Base-by-base conservation (phyloP, 768 basidiomycete genomes). In the Pluteus cervinus region DNA sequence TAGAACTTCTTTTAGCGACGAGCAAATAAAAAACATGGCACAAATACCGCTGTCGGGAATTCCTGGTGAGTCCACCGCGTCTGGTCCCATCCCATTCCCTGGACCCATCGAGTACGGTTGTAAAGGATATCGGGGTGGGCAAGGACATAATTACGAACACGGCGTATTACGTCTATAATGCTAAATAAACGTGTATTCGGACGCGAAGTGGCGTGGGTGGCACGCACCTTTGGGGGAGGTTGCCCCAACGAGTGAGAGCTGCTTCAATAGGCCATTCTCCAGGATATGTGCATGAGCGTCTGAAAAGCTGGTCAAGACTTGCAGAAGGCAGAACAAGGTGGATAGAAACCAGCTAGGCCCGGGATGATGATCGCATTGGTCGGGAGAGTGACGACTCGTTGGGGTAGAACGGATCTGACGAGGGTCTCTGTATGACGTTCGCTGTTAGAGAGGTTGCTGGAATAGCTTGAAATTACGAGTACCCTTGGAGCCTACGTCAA, bases 51-150 rank as follows among this genome's bases (percentile, higher is more conserved):
- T 22, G 71, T 78, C 2, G 90, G 90, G 45, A 89, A 92, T 16
- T 66, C 53, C 7, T 64, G 56, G 8, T 63, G 68, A 5, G 68
- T 45, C 86, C 86, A 89, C 40, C 73, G 69, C 1, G 85, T 94
- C 58, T 98, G 91, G 51, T 98, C 88, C 92, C 93, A 98, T 4
- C 93, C 93, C 65, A 84, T 75, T 8, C 90, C 92, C 47, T 80
- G 66, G 28, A 96, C 75, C 88, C 89, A 96, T 4, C 52, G 61
- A 3, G 68, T 61, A 3, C 60, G 63, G 49, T 86, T 71, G 3
- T 68, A 52, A 1, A 62, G 53, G 5, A 82, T 54, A 25, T 78
- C 76, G 0, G 83, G 76, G 36, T 78, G 74, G 1, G 66, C 56
- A 4, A 62, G 50, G 39, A 90, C 71, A 44, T 82, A 81, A 1